Percentiles rank a stretch among this genome's conserved stretches.
Evolutionary conservation across 768 basidiomycete species (phyloP).

Genomic region (Macrolepiota albuminosa): DNA sequence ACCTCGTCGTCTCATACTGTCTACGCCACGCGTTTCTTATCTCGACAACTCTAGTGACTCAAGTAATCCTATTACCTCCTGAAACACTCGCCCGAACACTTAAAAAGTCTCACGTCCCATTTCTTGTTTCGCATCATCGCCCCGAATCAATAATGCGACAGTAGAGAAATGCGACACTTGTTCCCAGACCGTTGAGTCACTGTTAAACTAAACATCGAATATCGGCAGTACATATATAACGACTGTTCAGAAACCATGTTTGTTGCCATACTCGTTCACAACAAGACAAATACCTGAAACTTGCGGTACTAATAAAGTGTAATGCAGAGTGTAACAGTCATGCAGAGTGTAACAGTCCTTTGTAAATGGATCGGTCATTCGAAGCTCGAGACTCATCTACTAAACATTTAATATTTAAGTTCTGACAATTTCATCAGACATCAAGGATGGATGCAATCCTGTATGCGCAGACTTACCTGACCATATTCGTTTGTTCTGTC

Average conservation of each 20-base stretch:
- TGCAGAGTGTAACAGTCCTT: no score
- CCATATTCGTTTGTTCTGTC: background rate
- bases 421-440: background rate
- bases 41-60: no score
- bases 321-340: no score
- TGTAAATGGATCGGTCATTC: background rate
- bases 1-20: no score
- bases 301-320: no score
- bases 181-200: no score
- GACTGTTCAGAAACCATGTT: background rate
- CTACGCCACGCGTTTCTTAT: no score
- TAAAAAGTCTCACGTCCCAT: no score
- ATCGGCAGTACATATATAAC: background rate
- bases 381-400: background rate
- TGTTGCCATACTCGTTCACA: background rate
- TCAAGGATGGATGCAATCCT: background rate
- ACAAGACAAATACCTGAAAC: background rate
- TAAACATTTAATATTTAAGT: background rate
- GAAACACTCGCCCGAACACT: no score
- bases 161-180: no score
- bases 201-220: background rate
- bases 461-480: conserved; percentile 1
- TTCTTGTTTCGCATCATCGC: no score
- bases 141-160: background rate
- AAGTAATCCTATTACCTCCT: no score